phyloP scores from a whole-genome alignment of 2,329 filamentous ascomycete species.

The Monilinia fructigena region DNA sequence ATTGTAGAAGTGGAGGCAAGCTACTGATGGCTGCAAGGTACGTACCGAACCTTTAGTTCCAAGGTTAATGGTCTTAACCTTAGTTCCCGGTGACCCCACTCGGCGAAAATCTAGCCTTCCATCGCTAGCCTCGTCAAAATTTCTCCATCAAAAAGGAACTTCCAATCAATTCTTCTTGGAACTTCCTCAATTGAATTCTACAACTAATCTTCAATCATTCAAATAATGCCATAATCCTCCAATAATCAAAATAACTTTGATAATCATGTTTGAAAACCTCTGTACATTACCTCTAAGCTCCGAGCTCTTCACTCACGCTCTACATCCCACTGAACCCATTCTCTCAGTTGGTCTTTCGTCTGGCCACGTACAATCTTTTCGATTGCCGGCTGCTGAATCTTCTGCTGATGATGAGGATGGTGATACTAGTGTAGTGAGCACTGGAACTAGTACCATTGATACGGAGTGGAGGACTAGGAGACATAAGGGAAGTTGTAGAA shows the following conservation, averaged over 20 bases:
- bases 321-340: slow-evolving; percentile 81
- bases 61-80: not conserved
- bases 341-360: slow-evolving; percentile 81
- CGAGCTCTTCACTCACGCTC: slow-evolving; percentile 83
- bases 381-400: slow-evolving; percentile 58
- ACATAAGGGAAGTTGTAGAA: slow-evolving; percentile 92
- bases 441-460: slow-evolving; percentile 74
- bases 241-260: not conserved
- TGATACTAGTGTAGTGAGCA: slow-evolving; percentile 51
- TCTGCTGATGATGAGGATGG: slow-evolving; percentile 51
- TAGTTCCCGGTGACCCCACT: slow-evolving; percentile 11
- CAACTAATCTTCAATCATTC: not conserved
- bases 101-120: slow-evolving; percentile 8
- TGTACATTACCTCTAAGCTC: slow-evolving; percentile 83
- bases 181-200: not conserved
- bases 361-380: slow-evolving; percentile 83
- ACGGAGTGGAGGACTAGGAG: slow-evolving; percentile 82
- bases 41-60: not conserved
- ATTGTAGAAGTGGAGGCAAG: not conserved
- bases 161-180: not conserved
- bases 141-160: slow-evolving; percentile 9
- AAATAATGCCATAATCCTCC: slow-evolving; percentile 9
- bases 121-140: slow-evolving; percentile 19
- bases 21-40: not conserved
- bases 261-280: slow-evolving; percentile 63